phyloP scores from a whole-genome alignment of 164 flowering plant species.

The Akebia trifoliata region DNA sequence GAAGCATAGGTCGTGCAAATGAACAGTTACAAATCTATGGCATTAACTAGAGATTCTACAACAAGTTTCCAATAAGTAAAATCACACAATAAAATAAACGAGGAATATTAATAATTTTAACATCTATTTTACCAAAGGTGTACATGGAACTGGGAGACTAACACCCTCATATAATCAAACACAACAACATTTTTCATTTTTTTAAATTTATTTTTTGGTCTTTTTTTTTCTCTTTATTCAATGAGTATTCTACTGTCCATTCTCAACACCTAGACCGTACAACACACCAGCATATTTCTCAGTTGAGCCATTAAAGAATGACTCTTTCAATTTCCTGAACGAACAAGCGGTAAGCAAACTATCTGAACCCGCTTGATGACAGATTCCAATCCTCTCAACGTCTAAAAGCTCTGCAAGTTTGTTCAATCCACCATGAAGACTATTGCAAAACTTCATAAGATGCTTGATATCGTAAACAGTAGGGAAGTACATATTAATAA shows the following conservation, averaged over 20 bases:
- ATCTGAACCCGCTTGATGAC: slow-evolving; percentile 66
- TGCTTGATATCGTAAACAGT: slow-evolving; percentile 57
- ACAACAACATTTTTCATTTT: neutral
- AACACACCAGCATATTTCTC: slow-evolving; percentile 58
- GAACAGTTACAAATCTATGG: no score
- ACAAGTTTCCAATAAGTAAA: no score
- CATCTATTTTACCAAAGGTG: neutral
- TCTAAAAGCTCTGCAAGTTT: slow-evolving; percentile 57
- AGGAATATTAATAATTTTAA: neutral
- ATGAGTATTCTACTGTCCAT: slow-evolving; percentile 30
- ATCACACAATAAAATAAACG: neutral
- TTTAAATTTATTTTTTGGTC: neutral
- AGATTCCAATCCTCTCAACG: slow-evolving; percentile 52
- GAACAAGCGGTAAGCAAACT: slow-evolving; percentile 60
- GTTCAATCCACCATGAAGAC: slow-evolving; percentile 63
- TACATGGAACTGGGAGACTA: neutral
- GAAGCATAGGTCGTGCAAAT: no score
- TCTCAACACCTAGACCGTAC: slow-evolving; percentile 50
- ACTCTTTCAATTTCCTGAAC: slow-evolving; percentile 55
- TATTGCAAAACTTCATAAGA: slow-evolving; percentile 53
- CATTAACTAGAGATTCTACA: no score
- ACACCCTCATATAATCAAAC: neutral
- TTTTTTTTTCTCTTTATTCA: slow-evolving; percentile 14
- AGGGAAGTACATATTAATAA: slow-evolving; percentile 47
- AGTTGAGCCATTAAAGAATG: slow-evolving; percentile 41